Percentiles rank a stretch among this genome's conserved stretches.
These are phyloP conservation scores for Cystofilobasidium bisporidii DNA, from an alignment of 768 basidiomycete genomes.

Conservation along the genomic window DNA sequence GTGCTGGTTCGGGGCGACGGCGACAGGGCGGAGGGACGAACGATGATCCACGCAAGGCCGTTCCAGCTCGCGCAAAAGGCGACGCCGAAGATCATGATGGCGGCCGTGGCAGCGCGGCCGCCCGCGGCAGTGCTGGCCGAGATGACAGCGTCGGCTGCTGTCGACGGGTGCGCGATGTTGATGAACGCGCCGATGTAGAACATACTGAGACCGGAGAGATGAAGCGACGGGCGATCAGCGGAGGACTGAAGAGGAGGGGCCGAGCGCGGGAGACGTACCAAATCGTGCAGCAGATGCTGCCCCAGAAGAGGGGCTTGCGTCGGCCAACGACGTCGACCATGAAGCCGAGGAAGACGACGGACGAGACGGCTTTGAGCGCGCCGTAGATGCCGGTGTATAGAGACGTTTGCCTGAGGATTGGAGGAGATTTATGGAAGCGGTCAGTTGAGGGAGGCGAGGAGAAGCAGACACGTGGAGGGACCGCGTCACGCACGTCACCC, in stretches of 20 bases:
- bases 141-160: background rate
- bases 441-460: too few relatives aligned
- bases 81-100: conserved; percentile 24
- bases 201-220: conserved; percentile 39
- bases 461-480: background rate
- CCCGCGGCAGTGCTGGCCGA: background rate
- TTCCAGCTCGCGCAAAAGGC: conserved; percentile 16
- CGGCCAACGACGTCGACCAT: conserved; percentile 46
- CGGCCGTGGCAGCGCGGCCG: conserved; percentile 10
- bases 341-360: conserved; percentile 44
- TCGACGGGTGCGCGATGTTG: conserved; percentile 17
- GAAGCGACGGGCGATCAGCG: background rate
- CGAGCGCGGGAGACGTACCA: conserved; percentile 41
- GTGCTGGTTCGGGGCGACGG: background rate
- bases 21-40: background rate
- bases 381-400: conserved; percentile 50
- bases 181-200: conserved; percentile 43
- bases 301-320: conserved; percentile 43
- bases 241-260: background rate
- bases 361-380: conserved; percentile 42
- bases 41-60: conserved; percentile 28
- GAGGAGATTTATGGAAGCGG: conserved; percentile 31
- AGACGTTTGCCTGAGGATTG: conserved; percentile 32
- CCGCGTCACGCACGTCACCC: conserved; percentile 35
- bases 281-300: conserved; percentile 42